Conservation (phyloP, 768 basidiomycete genomes). For the Suillus subalutaceus region DNA sequence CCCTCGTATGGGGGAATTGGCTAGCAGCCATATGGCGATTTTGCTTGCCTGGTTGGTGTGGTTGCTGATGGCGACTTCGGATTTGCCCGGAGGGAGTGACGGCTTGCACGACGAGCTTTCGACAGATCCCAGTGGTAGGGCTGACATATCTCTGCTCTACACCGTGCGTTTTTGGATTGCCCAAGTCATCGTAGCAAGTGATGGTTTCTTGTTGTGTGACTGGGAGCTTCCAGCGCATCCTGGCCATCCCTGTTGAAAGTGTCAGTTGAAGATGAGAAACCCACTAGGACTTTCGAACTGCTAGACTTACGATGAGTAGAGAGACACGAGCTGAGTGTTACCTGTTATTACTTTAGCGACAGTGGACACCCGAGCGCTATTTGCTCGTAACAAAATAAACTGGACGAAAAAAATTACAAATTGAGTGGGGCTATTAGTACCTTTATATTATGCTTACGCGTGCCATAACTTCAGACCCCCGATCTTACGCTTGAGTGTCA, state of each 20-base stretch:
- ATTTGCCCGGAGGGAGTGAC: slow-evolving; percentile 1
- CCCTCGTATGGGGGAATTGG: slow-evolving; percentile 6
- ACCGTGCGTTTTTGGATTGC: slow-evolving; percentile 10
- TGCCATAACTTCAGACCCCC: not conserved
- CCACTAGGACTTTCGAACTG: not conserved
- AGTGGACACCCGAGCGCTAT: not conserved
- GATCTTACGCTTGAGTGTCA: not conserved
- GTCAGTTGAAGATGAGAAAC: not conserved
- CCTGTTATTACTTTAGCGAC: not conserved
- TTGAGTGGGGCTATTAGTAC: too few relatives aligned
- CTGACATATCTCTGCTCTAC: slow-evolving; percentile 21
- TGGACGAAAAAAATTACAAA: too few relatives aligned
- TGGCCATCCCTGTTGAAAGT: not conserved
- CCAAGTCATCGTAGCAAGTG: slow-evolving; percentile 8
- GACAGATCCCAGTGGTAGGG: slow-evolving; percentile 19
- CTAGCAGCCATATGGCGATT: slow-evolving; percentile 19
- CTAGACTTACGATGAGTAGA: not conserved
- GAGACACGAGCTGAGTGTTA: not conserved
- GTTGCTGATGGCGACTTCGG: slow-evolving; percentile 12
- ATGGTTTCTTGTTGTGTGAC: not conserved
- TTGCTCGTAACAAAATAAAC: too few relatives aligned
- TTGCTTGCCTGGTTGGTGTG: slow-evolving; percentile 9
- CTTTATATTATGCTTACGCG: slow-evolving; percentile 1
- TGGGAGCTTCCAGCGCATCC: not conserved
- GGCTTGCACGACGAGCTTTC: slow-evolving; percentile 19